Base-by-base conservation (phyloP, 1,139 yeast genomes). In the Suhomyces coccinellae region DNA sequence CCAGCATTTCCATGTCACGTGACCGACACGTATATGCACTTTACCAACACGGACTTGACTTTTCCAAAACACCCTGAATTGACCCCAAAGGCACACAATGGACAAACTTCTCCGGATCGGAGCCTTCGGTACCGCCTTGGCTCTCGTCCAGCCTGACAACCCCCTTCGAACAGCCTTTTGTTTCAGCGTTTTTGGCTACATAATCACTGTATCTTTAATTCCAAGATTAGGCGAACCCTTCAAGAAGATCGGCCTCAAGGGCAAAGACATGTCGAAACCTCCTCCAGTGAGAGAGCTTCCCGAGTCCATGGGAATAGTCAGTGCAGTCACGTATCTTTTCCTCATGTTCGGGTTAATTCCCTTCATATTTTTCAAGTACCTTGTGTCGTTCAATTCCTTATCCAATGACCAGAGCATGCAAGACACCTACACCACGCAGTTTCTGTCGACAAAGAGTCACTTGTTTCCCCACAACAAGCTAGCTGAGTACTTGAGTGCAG, bases 251-350 rank as follows among this genome's bases (percentile, higher is more conserved):
- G 99, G 99, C 0, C 74, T 93, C 20, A 80, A 73, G 51, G 99
- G 99, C 7, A 81, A 77, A 52, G 99, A 93, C 60, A 57, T 89
- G 62, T 83, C 90, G 41, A 93, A 93, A 62, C 67, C 68, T 10
- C 77, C 73, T 20, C 95, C 95, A 0, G 73, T 82, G 6, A 46
- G 45, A 11, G 68, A 62, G 40, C 76, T 91, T 12, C 95, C 99
- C 1, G 99, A 93, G 65, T 80, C 95, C 0, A 85, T 91, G 76
- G 99, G 99, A 3, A 84, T 88, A 1, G 86, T 91, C 0, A 79
- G 90, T 7, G 95, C 97, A 0, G 75, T 87, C 3, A 83, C 91
- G 0, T 91, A 90, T 60, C 65, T 93, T 50, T 82, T 90, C 55
- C 66, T 86, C 39, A 85, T 93, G 90, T 80, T 89, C 58, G 76